These are phyloP conservation scores for Begonia masoniana DNA, from an alignment of 306 rosid species.

Conservation along the genomic window DNA sequence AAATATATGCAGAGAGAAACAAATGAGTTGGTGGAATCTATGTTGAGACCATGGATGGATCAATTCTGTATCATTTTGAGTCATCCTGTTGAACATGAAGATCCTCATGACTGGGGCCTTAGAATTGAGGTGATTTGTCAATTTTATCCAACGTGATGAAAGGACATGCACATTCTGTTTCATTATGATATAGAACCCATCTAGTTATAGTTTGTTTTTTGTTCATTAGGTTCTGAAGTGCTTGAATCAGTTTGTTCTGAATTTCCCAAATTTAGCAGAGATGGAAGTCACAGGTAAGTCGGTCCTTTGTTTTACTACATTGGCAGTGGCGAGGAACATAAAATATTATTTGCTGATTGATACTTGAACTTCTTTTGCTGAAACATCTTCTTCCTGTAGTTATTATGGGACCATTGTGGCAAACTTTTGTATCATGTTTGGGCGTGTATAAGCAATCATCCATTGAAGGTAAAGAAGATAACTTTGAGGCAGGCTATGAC, in stretches of 20 bases:
- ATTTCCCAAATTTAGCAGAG: slow-evolving; percentile 56
- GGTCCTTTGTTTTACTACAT: slow-evolving; percentile 3
- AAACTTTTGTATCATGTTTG: slow-evolving; percentile 66
- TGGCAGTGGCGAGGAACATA: slow-evolving; percentile 7
- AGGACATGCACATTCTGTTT: background rate
- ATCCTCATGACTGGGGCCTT: slow-evolving; percentile 87
- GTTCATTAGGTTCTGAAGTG: slow-evolving; percentile 75
- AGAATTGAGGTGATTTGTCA: slow-evolving; percentile 63
- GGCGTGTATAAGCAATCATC: slow-evolving; percentile 60
- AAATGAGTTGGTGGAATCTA: slow-evolving; percentile 39
- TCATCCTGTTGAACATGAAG: slow-evolving; percentile 68
- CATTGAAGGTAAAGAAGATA: slow-evolving; percentile 62
- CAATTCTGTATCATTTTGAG: slow-evolving; percentile 56
- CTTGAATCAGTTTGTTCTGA: slow-evolving; percentile 79
- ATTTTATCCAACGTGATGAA: background rate
- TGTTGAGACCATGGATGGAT: slow-evolving; percentile 80
- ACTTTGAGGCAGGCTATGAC: slow-evolving; percentile 82
- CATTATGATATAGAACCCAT: slow-evolving; percentile 5
- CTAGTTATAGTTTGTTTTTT: slow-evolving; percentile 8
- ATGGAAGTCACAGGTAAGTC: slow-evolving; percentile 58
- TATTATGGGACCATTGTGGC: slow-evolving; percentile 72
- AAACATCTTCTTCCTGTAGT: slow-evolving; percentile 27
- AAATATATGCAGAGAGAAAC: slow-evolving; percentile 62
- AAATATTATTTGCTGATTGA: slow-evolving; percentile 7
- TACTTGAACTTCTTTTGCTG: slow-evolving; percentile 12